These are phyloP conservation scores for Camelina hispida DNA, from an alignment of 345 rosid genomes.

Conservation along the genomic window DNA sequence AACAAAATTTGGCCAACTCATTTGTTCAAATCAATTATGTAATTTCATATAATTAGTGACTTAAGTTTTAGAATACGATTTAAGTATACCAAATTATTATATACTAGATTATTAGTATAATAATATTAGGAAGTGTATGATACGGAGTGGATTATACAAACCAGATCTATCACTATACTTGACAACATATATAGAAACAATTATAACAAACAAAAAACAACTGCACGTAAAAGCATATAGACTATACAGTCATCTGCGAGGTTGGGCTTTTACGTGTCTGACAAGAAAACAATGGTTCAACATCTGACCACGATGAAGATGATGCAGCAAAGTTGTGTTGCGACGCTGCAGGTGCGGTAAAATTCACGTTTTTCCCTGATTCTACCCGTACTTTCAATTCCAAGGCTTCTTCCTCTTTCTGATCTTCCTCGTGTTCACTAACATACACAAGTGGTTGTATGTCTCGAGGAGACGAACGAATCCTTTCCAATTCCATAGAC, in stretches of 20 bases:
- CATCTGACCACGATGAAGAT: conserved; percentile 12
- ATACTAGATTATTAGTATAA: no score
- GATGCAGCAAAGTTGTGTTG: neutral
- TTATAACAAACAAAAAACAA: no score
- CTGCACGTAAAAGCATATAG: conserved; percentile 3
- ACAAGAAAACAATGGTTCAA: conserved; percentile 34
- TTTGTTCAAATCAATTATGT: no score
- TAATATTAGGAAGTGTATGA: no score
- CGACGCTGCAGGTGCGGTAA: neutral
- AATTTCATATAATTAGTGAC: no score
- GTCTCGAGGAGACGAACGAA: conserved; percentile 3
- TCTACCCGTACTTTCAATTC: neutral
- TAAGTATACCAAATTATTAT: no score
- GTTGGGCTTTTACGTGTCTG: conserved; percentile 4
- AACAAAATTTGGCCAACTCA: no score
- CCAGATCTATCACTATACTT: neutral
- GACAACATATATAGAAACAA: no score
- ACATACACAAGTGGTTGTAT: neutral
- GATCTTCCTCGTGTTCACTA: neutral
- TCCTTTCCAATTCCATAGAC: conserved; percentile 33
- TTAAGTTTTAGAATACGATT: no score
- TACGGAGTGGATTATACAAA: no score
- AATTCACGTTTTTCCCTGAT: neutral
- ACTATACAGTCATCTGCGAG: neutral
- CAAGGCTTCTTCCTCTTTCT: conserved; percentile 8